These are phyloP conservation scores for Solanum hybrid DNA, from an alignment of 305 asterid species.

Conservation along the genomic window DNA sequence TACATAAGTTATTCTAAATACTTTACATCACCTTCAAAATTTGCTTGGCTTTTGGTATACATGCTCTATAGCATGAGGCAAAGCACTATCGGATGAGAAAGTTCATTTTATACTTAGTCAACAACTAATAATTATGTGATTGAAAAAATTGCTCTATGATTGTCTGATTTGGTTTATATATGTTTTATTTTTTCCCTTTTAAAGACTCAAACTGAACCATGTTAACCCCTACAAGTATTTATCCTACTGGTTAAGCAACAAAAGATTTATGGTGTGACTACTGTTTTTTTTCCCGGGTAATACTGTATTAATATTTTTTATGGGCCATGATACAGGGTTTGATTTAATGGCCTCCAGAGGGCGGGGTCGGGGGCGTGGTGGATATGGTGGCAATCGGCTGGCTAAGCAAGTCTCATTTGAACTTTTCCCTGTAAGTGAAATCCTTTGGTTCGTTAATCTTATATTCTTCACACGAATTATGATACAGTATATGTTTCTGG, in stretches of 20 bases:
- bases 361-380: conserved; percentile 37
- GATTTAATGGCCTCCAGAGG: conserved; percentile 42
- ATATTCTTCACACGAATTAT: background rate
- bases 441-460: background rate
- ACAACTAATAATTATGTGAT: background rate
- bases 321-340: background rate
- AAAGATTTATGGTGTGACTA: background rate
- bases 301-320: background rate
- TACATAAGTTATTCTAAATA: background rate
- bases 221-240: background rate
- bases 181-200: background rate
- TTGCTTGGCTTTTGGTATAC: background rate
- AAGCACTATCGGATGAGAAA: background rate
- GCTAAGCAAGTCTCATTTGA: conserved; percentile 33
- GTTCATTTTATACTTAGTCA: background rate
- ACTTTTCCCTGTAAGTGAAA: conserved; percentile 38
- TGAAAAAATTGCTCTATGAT: background rate
- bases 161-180: background rate
- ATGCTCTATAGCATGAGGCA: background rate
- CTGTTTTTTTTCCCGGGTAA: background rate
- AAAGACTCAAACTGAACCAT: background rate
- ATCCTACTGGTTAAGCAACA: background rate
- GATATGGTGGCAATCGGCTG: background rate
- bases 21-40: background rate
- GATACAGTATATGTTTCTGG: background rate